A percentile compares a stretch with the other conserved stretches of the same genome.
These are phyloP conservation scores for Pestalotiopsis sp. DNA, from an alignment of 2,329 filamentous ascomycete genomes.

Conservation along the genomic window DNA sequence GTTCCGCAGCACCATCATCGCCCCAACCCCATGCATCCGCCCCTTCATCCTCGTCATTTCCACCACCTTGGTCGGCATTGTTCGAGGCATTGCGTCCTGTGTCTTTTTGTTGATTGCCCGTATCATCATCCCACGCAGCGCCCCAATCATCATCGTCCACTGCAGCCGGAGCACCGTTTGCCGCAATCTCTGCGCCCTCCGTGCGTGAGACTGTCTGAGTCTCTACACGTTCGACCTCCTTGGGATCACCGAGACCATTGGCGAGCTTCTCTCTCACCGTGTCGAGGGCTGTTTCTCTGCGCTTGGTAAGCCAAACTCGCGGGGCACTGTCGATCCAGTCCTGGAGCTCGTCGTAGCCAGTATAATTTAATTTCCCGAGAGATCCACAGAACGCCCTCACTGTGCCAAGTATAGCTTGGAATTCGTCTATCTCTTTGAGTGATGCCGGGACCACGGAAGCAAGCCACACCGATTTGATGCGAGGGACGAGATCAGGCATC, in stretches of 20 bases:
- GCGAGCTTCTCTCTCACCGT: slow-evolving; percentile 71
- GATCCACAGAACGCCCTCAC: slow-evolving; percentile 66
- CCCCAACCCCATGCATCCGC: slow-evolving; percentile 86
- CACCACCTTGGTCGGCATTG: slow-evolving; percentile 41
- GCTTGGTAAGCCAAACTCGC: slow-evolving; percentile 82
- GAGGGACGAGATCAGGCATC: slow-evolving; percentile 68
- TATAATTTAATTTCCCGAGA: slow-evolving; percentile 66
- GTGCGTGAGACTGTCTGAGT: slow-evolving; percentile 74
- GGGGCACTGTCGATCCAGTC: slow-evolving; percentile 84
- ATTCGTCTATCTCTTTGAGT: slow-evolving; percentile 69
- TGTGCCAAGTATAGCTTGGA: slow-evolving; percentile 70
- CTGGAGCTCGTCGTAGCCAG: slow-evolving; percentile 63
- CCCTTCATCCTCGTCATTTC: slow-evolving; percentile 39
- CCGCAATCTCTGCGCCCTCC: slow-evolving; percentile 67
- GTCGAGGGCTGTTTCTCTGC: slow-evolving; percentile 78
- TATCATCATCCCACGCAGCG: slow-evolving; percentile 77
- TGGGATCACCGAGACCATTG: slow-evolving; percentile 66
- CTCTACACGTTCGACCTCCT: slow-evolving; percentile 80
- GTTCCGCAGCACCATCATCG: slow-evolving; percentile 59
- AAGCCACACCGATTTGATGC: slow-evolving; percentile 75
- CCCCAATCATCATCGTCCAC: slow-evolving; percentile 70
- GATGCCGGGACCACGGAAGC: slow-evolving; percentile 76
- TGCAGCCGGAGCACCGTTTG: slow-evolving; percentile 49
- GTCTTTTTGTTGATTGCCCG: slow-evolving; percentile 25
- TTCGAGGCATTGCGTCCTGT: slow-evolving; percentile 35